Percentiles rank a stretch among this genome's conserved stretches.
Conservation (phyloP, 805 yeast genomes). For the Lipomyces orientalis region DNA sequence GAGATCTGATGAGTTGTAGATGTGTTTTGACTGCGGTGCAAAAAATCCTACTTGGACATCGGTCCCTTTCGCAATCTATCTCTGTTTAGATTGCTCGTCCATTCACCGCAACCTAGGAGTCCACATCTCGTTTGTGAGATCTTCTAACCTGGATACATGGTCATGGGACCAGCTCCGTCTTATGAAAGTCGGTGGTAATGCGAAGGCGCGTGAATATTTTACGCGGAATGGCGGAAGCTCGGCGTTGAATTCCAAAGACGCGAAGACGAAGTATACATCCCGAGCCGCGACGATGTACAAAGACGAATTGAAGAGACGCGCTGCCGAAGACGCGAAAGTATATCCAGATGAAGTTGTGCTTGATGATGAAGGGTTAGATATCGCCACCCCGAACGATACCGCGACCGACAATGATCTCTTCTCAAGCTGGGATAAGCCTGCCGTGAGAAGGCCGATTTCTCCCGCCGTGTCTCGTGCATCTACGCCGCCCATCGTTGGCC, state of each 20-base stretch:
- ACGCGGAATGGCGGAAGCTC: conserved; percentile 84
- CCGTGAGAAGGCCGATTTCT: conserved; percentile 46
- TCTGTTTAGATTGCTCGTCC: conserved; percentile 94
- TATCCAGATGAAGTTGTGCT: conserved; percentile 78
- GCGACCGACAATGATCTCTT: conserved; percentile 80
- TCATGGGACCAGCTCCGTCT: conserved; percentile 84
- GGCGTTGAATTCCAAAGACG: conserved; percentile 65
- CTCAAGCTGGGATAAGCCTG: conserved; percentile 88
- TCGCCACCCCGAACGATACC: conserved; percentile 34
- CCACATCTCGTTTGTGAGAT: conserved; percentile 92
- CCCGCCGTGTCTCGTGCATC: conserved; percentile 52
- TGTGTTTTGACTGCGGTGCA: conserved; percentile 91
- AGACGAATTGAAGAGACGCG: conserved; percentile 74
- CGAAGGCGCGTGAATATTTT: conserved; percentile 80
- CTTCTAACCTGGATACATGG: conserved; percentile 94
- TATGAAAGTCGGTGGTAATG: conserved; percentile 94
- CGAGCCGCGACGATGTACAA: conserved; percentile 80
- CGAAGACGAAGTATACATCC: conserved; percentile 79
- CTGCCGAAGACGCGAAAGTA: conserved; percentile 60
- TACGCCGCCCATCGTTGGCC: conserved; percentile 42
- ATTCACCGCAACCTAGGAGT: conserved; percentile 96
- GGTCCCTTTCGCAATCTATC: conserved; percentile 89
- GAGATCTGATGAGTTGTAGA: conserved; percentile 33
- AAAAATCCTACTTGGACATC: conserved; percentile 99
- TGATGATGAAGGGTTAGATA: conserved; percentile 45